A percentile compares a stretch with the other conserved stretches of the same genome.
These are phyloP conservation scores for Trypanosoma congolense DNA, from an alignment of 208 protist genomes.

Conservation along the genomic window DNA sequence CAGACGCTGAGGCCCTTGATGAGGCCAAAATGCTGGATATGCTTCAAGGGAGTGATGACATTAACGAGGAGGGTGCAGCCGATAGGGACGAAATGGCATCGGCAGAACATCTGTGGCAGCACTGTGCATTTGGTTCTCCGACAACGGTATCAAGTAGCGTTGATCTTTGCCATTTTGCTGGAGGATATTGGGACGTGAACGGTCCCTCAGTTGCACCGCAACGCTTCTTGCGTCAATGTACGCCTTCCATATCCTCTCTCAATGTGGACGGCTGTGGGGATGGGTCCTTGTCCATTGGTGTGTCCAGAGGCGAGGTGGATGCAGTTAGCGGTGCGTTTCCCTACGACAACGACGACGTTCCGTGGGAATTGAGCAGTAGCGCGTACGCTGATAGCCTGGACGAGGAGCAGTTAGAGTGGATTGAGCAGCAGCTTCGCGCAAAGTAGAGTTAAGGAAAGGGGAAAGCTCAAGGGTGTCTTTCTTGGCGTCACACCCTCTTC, in stretches of 20 bases:
- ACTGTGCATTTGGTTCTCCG: not conserved
- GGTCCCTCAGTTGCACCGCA: constrained; percentile 9
- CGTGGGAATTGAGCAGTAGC: constrained; percentile 77
- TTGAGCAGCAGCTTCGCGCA: constrained; percentile 64
- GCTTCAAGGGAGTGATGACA: constrained; percentile 35
- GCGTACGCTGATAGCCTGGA: constrained; percentile 79
- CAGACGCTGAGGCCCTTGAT: constrained; percentile 38
- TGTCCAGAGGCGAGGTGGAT: constrained; percentile 1
- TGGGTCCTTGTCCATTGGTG: not conserved
- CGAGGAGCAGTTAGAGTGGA: constrained; percentile 70
- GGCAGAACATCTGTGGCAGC: constrained; percentile 4
- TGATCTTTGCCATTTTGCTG: constrained; percentile 3
- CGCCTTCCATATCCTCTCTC: constrained; percentile 17
- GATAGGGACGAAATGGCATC: constrained; percentile 3
- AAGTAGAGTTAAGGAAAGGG: constrained; percentile 52
- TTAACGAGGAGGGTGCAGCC: constrained; percentile 31
- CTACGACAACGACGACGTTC: constrained; percentile 27
- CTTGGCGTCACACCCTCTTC: too few species aligned
- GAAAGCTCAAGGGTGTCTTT: not conserved
- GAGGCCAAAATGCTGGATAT: constrained; percentile 41
- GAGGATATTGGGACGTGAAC: constrained; percentile 22
- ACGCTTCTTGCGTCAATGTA: constrained; percentile 19
- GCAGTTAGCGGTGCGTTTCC: constrained; percentile 4
- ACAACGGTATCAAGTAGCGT: not conserved
- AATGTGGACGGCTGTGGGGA: constrained; percentile 11